Conservation (phyloP, 441 rosid species). For the Iberis amara region DNA sequence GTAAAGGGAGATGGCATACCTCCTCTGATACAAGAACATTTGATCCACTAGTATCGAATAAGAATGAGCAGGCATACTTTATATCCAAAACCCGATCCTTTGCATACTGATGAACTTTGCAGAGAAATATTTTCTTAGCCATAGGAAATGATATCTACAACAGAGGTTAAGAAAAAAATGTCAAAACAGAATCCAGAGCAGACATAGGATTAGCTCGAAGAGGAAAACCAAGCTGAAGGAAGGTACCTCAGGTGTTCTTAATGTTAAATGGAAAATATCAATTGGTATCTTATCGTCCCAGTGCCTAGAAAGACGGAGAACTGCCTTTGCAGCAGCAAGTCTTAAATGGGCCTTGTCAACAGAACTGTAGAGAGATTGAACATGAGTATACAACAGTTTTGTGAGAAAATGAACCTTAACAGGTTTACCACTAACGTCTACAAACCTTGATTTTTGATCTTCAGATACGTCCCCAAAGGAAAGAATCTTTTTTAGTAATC, state of each 20-base stretch:
- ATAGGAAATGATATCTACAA: conserved; percentile 71
- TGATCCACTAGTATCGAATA: conserved; percentile 47
- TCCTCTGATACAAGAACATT: conserved; percentile 60
- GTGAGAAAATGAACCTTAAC: background rate
- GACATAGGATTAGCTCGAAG: background rate
- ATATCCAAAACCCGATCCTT: conserved; percentile 87
- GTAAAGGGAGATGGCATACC: conserved; percentile 44
- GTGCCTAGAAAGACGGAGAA: conserved; percentile 79
- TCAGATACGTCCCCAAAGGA: conserved; percentile 75
- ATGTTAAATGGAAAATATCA: conserved; percentile 69
- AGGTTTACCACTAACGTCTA: conserved; percentile 10
- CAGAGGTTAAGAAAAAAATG: conserved; percentile 12
- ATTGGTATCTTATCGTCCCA: conserved; percentile 93
- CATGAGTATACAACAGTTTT: conserved; percentile 5
- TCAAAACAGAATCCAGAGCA: conserved; percentile 18
- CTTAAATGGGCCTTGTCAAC: conserved; percentile 90
- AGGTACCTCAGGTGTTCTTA: conserved; percentile 70
- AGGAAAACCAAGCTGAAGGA: conserved; percentile 18
- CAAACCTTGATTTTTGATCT: conserved; percentile 76
- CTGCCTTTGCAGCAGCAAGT: conserved; percentile 94
- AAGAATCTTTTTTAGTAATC: conserved; percentile 60
- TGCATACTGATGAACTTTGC: conserved; percentile 85
- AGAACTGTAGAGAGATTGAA: conserved; percentile 51
- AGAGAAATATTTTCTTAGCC: conserved; percentile 70
- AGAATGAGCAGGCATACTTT: conserved; percentile 84